Conservation (phyloP, 768 basidiomycete species). For the Steccherinum ochraceum region DNA sequence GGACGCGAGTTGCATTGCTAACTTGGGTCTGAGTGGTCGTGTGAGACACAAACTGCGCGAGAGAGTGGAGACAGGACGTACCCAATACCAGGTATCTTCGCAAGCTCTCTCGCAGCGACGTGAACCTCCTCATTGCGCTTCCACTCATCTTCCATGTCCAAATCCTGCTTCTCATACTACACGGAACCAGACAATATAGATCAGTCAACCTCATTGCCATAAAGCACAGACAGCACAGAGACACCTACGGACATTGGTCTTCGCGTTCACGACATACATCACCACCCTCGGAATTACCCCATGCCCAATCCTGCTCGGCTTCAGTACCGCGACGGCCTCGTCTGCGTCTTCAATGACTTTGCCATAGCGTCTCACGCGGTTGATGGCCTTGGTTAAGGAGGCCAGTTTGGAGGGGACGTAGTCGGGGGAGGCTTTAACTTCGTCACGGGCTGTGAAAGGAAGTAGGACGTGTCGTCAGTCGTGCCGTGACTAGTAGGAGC, state of each 20-base stretch:
- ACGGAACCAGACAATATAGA: too few relatives aligned
- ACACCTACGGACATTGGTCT: conserved; percentile 6
- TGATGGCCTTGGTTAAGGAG: background rate
- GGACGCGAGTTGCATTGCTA: background rate
- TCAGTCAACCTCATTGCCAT: too few relatives aligned
- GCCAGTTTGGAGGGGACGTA: too few relatives aligned
- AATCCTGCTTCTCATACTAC: too few relatives aligned
- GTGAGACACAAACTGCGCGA: background rate
- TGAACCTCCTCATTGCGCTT: background rate
- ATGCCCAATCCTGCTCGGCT: too few relatives aligned
- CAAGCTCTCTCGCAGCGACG: background rate
- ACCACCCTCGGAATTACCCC: too few relatives aligned
- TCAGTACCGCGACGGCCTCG: background rate
- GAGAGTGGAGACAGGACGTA: background rate
- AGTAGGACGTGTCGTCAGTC: too few relatives aligned
- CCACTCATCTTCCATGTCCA: background rate
- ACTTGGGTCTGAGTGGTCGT: background rate
- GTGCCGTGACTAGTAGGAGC: background rate
- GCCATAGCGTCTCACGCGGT: background rate
- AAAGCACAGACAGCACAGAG: background rate
- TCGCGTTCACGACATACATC: background rate
- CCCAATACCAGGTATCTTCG: conserved; percentile 2
- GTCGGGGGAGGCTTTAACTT: too few relatives aligned
- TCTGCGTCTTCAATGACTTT: background rate
- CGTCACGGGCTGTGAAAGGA: too few relatives aligned